phyloP scores from a whole-genome alignment of 805 yeast genomes.

The Candida cerambycidarum region DNA sequence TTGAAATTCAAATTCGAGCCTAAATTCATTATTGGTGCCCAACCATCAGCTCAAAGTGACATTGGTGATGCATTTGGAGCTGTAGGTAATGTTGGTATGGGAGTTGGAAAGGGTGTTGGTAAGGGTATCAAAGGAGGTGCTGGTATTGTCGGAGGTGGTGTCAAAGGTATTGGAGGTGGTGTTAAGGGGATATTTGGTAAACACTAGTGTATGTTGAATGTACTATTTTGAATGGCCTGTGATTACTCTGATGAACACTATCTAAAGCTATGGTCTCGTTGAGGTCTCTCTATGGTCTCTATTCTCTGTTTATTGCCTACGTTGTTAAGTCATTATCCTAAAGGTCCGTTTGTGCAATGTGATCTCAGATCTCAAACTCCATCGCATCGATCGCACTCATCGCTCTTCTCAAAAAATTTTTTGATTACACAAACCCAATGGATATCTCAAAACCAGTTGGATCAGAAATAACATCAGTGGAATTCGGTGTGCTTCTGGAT shows the following conservation, averaged over 20 bases:
- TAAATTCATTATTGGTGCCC: constrained; percentile 56
- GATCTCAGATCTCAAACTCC: no score
- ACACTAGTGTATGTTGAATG: background rate
- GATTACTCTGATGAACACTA: no score
- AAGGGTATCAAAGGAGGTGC: constrained; percentile 38
- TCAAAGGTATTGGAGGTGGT: constrained; percentile 34
- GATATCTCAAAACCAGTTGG: constrained; percentile 97
- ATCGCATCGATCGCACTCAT: no score
- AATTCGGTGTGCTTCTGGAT: constrained; percentile 80
- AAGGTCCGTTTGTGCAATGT: no score
- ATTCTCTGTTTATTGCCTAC: no score
- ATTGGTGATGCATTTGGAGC: constrained; percentile 42
- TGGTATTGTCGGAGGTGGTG: constrained; percentile 11
- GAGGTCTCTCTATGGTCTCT: no score
- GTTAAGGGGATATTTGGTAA: constrained; percentile 37
- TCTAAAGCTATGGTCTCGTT: no score
- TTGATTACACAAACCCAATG: constrained; percentile 45
- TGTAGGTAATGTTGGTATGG: constrained; percentile 42
- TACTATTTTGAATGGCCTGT: no score
- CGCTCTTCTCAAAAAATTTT: constrained; percentile 2
- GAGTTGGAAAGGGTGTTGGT: constrained; percentile 40
- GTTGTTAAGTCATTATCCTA: no score
- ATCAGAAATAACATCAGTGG: constrained; percentile 87
- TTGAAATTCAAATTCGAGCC: constrained; percentile 68
- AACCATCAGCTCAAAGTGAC: constrained; percentile 18